Conservation (phyloP, 352 stramenopile genomes). For the Phytophthora pistaciae region DNA sequence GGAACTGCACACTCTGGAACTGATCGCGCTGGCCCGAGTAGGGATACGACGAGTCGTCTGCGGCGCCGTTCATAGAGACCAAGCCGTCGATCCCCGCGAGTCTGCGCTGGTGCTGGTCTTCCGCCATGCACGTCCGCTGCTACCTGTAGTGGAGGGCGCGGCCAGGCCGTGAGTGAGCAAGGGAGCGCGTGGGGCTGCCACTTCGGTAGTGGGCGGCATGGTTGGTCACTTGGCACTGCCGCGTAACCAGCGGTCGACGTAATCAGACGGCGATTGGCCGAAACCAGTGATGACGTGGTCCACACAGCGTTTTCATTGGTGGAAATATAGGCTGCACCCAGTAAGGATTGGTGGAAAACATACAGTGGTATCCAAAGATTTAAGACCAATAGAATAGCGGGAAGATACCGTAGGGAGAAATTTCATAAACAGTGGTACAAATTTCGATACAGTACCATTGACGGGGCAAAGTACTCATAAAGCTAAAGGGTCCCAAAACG, state of each 20-base stretch:
- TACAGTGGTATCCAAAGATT: neutral
- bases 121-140: constrained; percentile 19
- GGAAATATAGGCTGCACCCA: neutral
- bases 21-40: constrained; percentile 25
- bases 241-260: constrained; percentile 15
- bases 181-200: neutral
- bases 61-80: constrained; percentile 10
- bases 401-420: neutral
- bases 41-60: constrained; percentile 15
- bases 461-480: neutral
- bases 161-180: neutral
- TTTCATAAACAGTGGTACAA: neutral
- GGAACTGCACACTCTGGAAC: constrained; percentile 37
- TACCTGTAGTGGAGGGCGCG: neutral
- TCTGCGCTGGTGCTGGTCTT: constrained; percentile 24
- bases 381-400: neutral
- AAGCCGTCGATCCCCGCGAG: constrained; percentile 8
- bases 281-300: neutral
- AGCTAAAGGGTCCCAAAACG: neutral
- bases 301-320: neutral
- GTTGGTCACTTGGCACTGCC: neutral
- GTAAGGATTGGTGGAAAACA: neutral
- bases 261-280: constrained; percentile 19
- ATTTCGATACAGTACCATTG: too few relatives aligned
- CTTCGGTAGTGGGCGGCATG: constrained; percentile 3